Evolutionary conservation across 2,329 filamentous ascomycete species (phyloP), one percentile per base, ranked within the genome.

Genomic region (Cadophora luteo-olivacea): DNA sequence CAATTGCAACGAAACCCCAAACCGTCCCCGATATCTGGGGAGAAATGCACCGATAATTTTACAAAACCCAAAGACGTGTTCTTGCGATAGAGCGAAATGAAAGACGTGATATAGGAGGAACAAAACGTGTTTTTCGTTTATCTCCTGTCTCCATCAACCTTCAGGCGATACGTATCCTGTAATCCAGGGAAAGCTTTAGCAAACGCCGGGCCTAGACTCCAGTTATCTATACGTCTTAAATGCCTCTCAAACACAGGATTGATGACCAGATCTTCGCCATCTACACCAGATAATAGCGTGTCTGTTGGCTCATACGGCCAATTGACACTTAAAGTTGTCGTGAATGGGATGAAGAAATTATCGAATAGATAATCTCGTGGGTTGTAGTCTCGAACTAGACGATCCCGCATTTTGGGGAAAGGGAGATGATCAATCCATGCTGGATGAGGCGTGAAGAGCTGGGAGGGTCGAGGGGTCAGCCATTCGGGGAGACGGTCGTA

Each of bases 161-260:
- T 76, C 45, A 78, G 61, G 16, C 72, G 69, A 73, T 74, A 85
- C 24, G 81, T 82, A 63, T 81, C 83, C 33, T 75, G 79, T 68
- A 92, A 77, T 9, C 77, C 78, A 0, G 93, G 92, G 74, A 91
- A 93, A 0, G 85, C 82, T 69, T 85, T 83, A 25, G 85, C 84
- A 78, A 96, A 96, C 1, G 83, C 82, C 5, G 87, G 85, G 0
- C 93, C 93, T 1, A 97, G 77, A 68, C 88, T 91, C 94, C 94
- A 97, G 75, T 97, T 97, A 68, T 89, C 86, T 49, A 94, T 77
- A 54, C 92, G 85, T 3, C 91, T 81, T 61, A 97, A 77, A 78
- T 97, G 94, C 48, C 88, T 84, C 80, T 97, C 92, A 78, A 97
- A 97, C 0, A 93, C 92, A 0, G 93, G 93, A 72, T 96, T 97